Evolutionary conservation across 805 yeast genomes (phyloP).

Genomic region (fission yeast (Schizosaccharomyces pombe)): DNA sequence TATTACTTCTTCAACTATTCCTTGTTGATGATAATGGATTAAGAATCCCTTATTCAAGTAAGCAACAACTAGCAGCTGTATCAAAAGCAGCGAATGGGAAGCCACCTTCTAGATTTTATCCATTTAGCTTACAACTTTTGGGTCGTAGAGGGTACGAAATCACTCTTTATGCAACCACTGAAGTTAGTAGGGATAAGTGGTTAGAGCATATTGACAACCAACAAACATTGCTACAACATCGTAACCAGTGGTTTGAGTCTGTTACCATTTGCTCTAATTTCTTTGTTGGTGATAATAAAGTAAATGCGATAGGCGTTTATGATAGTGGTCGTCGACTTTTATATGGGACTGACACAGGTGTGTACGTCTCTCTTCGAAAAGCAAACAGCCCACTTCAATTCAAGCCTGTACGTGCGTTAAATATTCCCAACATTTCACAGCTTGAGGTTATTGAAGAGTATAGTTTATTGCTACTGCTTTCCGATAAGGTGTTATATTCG

Average conservation of each 20-base stretch:
- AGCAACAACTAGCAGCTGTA: not conserved
- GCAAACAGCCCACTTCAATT: conserved; percentile 5
- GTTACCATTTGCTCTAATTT: conserved; percentile 51
- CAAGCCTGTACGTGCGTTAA: conserved; percentile 46
- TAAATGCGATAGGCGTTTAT: conserved; percentile 77
- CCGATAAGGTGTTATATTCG: conserved; percentile 61
- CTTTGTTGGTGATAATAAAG: conserved; percentile 50
- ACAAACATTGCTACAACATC: conserved; percentile 44
- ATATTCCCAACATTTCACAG: conserved; percentile 60
- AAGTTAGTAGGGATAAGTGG: conserved; percentile 48
- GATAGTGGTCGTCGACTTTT: conserved; percentile 73
- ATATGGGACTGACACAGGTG: conserved; percentile 81
- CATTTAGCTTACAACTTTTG: conserved; percentile 26
- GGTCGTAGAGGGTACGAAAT: conserved; percentile 27
- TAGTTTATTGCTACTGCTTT: conserved; percentile 52
- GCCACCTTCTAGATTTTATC: conserved; percentile 15
- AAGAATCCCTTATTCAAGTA: not conserved
- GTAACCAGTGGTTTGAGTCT: conserved; percentile 57
- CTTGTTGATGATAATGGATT: not conserved
- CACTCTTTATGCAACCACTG: conserved; percentile 20
- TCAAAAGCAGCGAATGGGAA: not conserved
- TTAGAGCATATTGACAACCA: conserved; percentile 60
- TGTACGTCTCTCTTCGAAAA: conserved; percentile 48
- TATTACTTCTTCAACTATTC: conserved; percentile 13
- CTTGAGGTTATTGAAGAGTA: conserved; percentile 81